phyloP scores from a whole-genome alignment of 768 basidiomycete species.

The Tylopilus plumbeoviolaceoides region DNA sequence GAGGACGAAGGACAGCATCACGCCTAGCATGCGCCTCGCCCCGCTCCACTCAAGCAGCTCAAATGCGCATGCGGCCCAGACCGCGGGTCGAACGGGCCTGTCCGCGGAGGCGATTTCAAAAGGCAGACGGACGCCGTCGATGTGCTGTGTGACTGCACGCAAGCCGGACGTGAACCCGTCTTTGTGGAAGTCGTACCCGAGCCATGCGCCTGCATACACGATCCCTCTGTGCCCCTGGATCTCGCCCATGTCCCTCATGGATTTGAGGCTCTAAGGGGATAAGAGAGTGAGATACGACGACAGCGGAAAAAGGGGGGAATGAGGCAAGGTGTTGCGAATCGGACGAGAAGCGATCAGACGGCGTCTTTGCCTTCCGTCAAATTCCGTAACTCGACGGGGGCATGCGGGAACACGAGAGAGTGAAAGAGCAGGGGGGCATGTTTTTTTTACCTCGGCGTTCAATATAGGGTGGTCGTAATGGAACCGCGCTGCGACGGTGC shows the following conservation, averaged over 20 bases:
- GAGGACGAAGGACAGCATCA: constrained; percentile 17
- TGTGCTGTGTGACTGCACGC: constrained; percentile 29
- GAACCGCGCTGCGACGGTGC: constrained; percentile 48
- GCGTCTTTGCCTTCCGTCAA: background rate
- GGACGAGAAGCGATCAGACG: background rate
- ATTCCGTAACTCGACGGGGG: background rate
- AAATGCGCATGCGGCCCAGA: constrained; percentile 33
- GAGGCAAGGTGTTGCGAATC: background rate
- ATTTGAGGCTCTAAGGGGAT: constrained; percentile 42
- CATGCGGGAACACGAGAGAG: background rate
- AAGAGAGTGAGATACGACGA: too few relatives aligned
- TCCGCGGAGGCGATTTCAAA: constrained; percentile 44
- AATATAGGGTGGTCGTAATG: constrained; percentile 69
- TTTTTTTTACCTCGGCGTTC: constrained; percentile 40
- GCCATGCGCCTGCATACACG: constrained; percentile 67
- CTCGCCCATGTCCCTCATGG: constrained; percentile 46
- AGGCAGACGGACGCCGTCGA: constrained; percentile 32
- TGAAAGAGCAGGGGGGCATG: background rate
- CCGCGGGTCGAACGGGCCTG: constrained; percentile 17
- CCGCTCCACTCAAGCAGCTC: constrained; percentile 38
- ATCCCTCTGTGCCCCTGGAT: constrained; percentile 65
- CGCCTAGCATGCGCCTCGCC: constrained; percentile 29
- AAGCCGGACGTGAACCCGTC: constrained; percentile 61
- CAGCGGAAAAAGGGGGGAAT: too few relatives aligned
- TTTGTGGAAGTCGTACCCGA: constrained; percentile 79